Evolutionary conservation across 1,284 basidiomycete species (phyloP), one percentile per base, ranked within the genome.

Genomic region (Ustilago esculenta): DNA sequence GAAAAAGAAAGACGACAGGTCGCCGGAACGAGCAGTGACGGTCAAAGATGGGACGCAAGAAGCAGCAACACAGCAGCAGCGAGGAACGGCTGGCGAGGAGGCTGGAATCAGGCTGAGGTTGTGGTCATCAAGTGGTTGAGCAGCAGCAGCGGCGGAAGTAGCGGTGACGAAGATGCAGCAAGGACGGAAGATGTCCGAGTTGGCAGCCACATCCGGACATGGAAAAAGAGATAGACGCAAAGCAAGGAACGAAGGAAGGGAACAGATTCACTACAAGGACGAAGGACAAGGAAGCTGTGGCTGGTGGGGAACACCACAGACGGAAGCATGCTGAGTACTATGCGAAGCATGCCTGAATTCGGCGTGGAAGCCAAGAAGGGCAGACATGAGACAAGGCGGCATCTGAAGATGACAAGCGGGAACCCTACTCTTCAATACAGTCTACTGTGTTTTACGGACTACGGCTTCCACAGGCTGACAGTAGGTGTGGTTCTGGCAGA

Each of bases 151-250:
- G 20, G 48, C 35, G 29, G 39, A 20, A 30, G 33, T 29, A 30
- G 15, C 37, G 23, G 34, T 36, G 43, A 35, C 40, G 23, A 30
- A 25, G 49, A 42, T 53, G 58, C 51, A 60, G 37, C 35, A 29
- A 30, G 42, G 42, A 35, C 37, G 41, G 18, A 24, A 39, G 32
- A 34, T 47, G 50, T 24, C 20, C 46, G 36, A 45, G 35, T 21
- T 60, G 57, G 41, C 35, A 51, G 52, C 59, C 59, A 63, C 52
- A 63, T 63, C 52, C 59, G 59, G 59, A 51, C 52, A 37, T 46
- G 47, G 33, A 48, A 43, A 46, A 21, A 49, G 42, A 45, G 39
- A 35, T 37, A 36, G 40, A 17, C 29, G 42, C 32, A 21, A 52
- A 11, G 33, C 25, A 48, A 36, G 20, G 20, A 52, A 40, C n/a